phyloP scores from a whole-genome alignment of 805 yeast species.

The Yueomyces sp. region DNA sequence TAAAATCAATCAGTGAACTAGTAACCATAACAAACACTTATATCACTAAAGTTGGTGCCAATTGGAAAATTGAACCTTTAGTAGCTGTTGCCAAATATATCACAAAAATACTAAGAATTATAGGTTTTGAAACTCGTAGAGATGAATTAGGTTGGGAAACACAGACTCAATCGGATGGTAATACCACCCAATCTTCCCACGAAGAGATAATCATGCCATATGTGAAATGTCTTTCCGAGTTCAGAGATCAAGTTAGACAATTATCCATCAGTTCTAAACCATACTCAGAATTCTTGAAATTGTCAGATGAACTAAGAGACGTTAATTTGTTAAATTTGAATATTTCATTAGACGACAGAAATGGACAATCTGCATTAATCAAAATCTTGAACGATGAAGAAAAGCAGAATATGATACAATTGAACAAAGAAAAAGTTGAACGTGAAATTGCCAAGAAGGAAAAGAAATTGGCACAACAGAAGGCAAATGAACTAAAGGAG shows the following conservation, averaged over 20 bases:
- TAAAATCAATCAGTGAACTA: slow-evolving; percentile 52
- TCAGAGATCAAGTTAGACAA: slow-evolving; percentile 71
- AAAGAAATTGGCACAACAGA: slow-evolving; percentile 38
- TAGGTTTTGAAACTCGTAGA: slow-evolving; percentile 63
- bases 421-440: slow-evolving; percentile 44
- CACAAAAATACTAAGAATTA: slow-evolving; percentile 50
- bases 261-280: slow-evolving; percentile 52
- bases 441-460: slow-evolving; percentile 28
- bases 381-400: slow-evolving; percentile 68
- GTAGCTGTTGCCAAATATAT: slow-evolving; percentile 53
- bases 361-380: slow-evolving; percentile 64
- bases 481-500: slow-evolving; percentile 48
- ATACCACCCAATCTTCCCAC: slow-evolving; percentile 13
- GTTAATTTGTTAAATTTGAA: slow-evolving; percentile 61
- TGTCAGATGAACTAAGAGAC: slow-evolving; percentile 65
- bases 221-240: slow-evolving; percentile 59
- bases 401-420: slow-evolving; percentile 42
- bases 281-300: slow-evolving; percentile 40
- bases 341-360: slow-evolving; percentile 81
- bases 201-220: slow-evolving; percentile 75
- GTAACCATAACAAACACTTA: slow-evolving; percentile 64
- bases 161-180: slow-evolving; percentile 11
- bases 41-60: slow-evolving; percentile 39
- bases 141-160: slow-evolving; percentile 78
- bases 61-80: slow-evolving; percentile 52